These are phyloP conservation scores for Podaxis sp. DNA, from an alignment of 768 basidiomycete species.

Conservation along the genomic window DNA sequence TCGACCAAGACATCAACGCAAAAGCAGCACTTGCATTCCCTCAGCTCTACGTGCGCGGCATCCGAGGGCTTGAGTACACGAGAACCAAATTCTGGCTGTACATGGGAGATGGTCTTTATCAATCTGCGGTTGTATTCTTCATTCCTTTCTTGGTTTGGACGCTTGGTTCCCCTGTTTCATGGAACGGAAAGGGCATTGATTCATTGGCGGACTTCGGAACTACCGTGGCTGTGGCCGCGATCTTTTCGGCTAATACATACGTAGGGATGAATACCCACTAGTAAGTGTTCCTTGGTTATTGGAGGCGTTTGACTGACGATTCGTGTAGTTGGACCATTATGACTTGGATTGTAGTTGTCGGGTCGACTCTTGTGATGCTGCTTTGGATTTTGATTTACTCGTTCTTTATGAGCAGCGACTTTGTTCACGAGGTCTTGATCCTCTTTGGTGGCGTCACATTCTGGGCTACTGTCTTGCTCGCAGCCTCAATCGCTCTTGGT, in stretches of 20 bases:
- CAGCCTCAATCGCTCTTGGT: conserved; percentile 74
- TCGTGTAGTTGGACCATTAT: conserved; percentile 73
- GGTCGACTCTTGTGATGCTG: conserved; percentile 79
- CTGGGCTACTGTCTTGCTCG: conserved; percentile 77
- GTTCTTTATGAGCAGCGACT: conserved; percentile 70
- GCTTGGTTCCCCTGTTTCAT: conserved; percentile 62
- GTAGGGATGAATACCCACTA: conserved; percentile 90
- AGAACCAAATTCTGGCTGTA: conserved; percentile 91
- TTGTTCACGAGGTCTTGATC: conserved; percentile 68
- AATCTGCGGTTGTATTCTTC: conserved; percentile 85
- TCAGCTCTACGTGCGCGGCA: conserved; percentile 93
- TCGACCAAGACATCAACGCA: conserved; percentile 94
- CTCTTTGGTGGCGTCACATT: conserved; percentile 81
- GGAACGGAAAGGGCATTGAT: conserved; percentile 79
- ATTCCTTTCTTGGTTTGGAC: conserved; percentile 79
- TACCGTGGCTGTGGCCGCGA: conserved; percentile 83
- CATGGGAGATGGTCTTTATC: conserved; percentile 93
- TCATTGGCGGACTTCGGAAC: conserved; percentile 89
- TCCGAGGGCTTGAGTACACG: conserved; percentile 92
- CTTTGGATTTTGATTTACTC: conserved; percentile 91
- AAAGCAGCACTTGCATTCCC: conserved; percentile 90
- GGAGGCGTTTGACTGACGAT: conserved; percentile 22
- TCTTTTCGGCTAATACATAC: conserved; percentile 85
- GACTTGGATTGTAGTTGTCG: conserved; percentile 80
- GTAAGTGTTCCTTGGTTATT: conserved; percentile 49